Base-by-base conservation (phyloP, 768 basidiomycete genomes). In the Macrocybe gigantea region DNA sequence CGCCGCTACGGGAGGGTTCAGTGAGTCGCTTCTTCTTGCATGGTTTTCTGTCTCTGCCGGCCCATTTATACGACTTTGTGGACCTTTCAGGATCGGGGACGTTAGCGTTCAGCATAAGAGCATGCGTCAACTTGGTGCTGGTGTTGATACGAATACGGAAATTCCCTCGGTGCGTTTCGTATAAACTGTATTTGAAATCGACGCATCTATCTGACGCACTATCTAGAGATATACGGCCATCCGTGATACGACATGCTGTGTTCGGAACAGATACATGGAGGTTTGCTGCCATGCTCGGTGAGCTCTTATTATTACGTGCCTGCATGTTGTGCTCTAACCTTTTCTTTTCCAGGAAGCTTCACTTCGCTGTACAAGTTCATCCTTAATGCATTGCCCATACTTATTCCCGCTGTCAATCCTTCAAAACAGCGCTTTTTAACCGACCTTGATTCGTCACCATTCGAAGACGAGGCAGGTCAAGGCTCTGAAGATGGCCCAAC, bases 251-350 rank as follows among this genome's bases (percentile, higher is more conserved):
- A 3, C 87, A 80, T 67, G 93, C 92, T 0, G 70, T 95, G 38
- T 88, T 96, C 54, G 93, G 93, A 0, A 52, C 70, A 37, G 93
- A 96, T 58, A 83, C 89, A 0, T 77, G 86, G 59, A 72, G 93
- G 13, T 94, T 95, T 53, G 89, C 84, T 4, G 81, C 84, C 0
- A 94, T 94, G 91, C 71, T 97, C 34, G 92, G 90, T 83, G 52
- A 29, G 63, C 42, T 35, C 22, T 30, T 15, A 34, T n/a, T 33
- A n/a, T 12, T 1, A 48, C 51, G 47, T 6, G 37, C 41, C 15
- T 14, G 41, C 52, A 22, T 32, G 6, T 5, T 13, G 12, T 15
- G 36, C 30, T 31, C 9, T 14, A 38, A 35, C 36, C 34, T 43
- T 35, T 34, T 45, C 29, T 30, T 11, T 7, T 38, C 8, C 52